Evolutionary conservation across 1,284 basidiomycete species (phyloP).

Genomic region (Sanghuangporus baumii): DNA sequence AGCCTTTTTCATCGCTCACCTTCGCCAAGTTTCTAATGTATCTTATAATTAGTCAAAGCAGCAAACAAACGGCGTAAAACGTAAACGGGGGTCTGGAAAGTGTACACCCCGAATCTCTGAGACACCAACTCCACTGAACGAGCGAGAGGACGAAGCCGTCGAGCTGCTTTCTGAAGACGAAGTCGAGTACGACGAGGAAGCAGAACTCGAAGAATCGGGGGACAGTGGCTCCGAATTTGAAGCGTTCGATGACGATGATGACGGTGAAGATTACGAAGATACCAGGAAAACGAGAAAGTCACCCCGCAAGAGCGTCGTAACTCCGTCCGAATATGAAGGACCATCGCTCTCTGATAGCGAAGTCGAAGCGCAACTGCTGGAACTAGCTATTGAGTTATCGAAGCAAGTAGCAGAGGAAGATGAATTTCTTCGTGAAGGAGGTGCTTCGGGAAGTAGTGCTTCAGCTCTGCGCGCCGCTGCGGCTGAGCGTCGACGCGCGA

Average conservation of each 20-base stretch:
- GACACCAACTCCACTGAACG: conserved; percentile 25
- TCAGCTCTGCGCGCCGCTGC: conserved; percentile 45
- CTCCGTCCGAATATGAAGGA: conserved; percentile 15
- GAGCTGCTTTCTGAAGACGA: conserved; percentile 21
- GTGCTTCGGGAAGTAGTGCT: conserved; percentile 33
- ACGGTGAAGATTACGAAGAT: conserved; percentile 37
- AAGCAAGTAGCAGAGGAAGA: conserved; percentile 34
- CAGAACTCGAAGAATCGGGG: conserved; percentile 13
- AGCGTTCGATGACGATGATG: conserved; percentile 30
- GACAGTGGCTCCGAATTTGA: conserved; percentile 23
- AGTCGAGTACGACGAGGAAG: conserved; percentile 16
- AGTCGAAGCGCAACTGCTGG: conserved; percentile 53
- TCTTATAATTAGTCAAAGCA: neutral
- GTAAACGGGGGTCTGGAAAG: conserved; percentile 31
- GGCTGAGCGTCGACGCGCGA: conserved; percentile 45
- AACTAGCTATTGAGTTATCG: conserved; percentile 52
- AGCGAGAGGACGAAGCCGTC: conserved; percentile 26
- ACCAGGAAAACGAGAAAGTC: conserved; percentile 36
- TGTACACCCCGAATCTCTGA: neutral
- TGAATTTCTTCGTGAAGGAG: conserved; percentile 22
- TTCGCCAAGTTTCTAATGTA: neutral
- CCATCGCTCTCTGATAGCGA: conserved; percentile 26
- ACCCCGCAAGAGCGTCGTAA: conserved; percentile 20
- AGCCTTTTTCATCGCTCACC: conserved; percentile 14
- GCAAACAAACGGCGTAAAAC: conserved; percentile 20